These are phyloP conservation scores for Aspergillus clavatus DNA, from an alignment of 2,329 filamentous ascomycete genomes.

Conservation along the genomic window DNA sequence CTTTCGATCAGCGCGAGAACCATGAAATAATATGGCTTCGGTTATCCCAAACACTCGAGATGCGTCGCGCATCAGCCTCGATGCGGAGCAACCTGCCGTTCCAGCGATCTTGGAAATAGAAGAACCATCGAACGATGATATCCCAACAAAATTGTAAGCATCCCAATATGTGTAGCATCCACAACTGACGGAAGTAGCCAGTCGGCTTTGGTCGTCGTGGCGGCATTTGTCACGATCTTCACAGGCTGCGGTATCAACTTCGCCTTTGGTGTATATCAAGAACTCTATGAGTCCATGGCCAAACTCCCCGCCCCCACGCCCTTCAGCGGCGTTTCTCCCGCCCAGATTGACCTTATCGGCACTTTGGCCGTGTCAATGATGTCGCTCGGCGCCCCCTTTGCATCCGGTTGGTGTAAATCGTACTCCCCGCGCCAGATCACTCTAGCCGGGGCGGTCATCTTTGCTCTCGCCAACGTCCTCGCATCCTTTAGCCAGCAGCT, in stretches of 20 bases:
- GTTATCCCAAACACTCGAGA: not conserved
- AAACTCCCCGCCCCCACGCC: conserved; percentile 19
- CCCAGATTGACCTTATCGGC: conserved; percentile 38
- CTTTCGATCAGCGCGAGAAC: not conserved
- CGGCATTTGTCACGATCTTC: conserved; percentile 30
- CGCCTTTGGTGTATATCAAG: conserved; percentile 41
- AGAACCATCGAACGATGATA: not conserved
- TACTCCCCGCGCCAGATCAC: conserved; percentile 31
- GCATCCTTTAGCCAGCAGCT: conserved; percentile 31
- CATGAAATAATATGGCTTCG: not conserved
- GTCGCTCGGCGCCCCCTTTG: conserved; percentile 35
- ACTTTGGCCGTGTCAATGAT: conserved; percentile 36
- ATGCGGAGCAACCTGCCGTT: not conserved
- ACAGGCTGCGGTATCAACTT: conserved; percentile 38
- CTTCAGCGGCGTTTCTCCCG: conserved; percentile 33
- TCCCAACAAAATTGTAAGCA: not conserved
- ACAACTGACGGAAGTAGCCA: not conserved
- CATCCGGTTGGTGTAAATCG: conserved; percentile 33
- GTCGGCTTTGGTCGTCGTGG: conserved; percentile 12
- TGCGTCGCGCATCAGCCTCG: not conserved
- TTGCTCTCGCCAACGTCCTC: conserved; percentile 30
- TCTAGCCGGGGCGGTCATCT: conserved; percentile 31
- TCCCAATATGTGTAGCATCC: not conserved
- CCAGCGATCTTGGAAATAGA: not conserved
- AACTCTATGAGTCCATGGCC: conserved; percentile 36